A percentile compares a stretch with the other conserved stretches of the same genome.
phyloP scores from a whole-genome alignment of 1,284 basidiomycete genomes.

The Ustilago xerochloae region DNA sequence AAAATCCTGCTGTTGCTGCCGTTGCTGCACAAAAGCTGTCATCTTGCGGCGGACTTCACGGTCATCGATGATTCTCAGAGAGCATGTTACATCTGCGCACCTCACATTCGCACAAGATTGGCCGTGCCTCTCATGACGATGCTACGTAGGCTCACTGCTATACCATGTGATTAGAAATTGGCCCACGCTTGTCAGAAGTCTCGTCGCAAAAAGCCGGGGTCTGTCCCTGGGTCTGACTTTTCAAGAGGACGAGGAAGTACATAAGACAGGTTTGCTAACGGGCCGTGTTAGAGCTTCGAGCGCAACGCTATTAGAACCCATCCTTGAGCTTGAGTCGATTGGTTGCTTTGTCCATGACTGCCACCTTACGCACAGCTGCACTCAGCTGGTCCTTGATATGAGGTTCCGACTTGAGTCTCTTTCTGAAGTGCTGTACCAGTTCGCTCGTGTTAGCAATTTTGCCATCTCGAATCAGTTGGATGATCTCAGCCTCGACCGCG shows the following conservation, averaged over 20 bases:
- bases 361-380: conserved; percentile 57
- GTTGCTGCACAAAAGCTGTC: not conserved
- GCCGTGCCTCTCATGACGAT: not conserved
- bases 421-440: conserved; percentile 60
- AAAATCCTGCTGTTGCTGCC: not conserved
- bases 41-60: conserved; percentile 1
- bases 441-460: conserved; percentile 56
- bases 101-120: not conserved
- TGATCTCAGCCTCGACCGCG: conserved; percentile 58
- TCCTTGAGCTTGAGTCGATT: conserved; percentile 61
- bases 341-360: conserved; percentile 61
- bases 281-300: too few relatives aligned
- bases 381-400: conserved; percentile 60
- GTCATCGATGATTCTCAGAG: not conserved
- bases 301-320: conserved; percentile 17
- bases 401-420: conserved; percentile 58
- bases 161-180: too few relatives aligned
- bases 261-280: too few relatives aligned
- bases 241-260: too few relatives aligned
- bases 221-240: too few relatives aligned
- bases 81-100: not conserved
- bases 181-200: too few relatives aligned
- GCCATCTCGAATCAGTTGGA: conserved; percentile 52
- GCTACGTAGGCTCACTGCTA: too few relatives aligned
- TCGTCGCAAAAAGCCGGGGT: too few relatives aligned